Percentiles rank a stretch among this genome's conserved stretches.
Conservation (phyloP, 1,284 basidiomycete species). For the Melampsora americana region DNA sequence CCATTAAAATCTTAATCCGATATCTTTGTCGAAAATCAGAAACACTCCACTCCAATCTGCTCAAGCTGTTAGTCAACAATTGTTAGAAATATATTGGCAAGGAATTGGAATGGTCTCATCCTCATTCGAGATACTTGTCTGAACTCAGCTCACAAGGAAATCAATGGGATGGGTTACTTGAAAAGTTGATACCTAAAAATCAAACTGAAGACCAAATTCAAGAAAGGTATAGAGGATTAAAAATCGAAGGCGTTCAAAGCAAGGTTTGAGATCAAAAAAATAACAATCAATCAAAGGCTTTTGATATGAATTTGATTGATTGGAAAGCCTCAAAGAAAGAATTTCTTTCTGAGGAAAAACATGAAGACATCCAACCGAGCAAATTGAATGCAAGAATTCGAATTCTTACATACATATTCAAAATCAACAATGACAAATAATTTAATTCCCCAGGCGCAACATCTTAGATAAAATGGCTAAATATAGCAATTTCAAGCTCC, state of each 20-base stretch:
- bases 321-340: constrained; percentile 5
- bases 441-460: too few species aligned
- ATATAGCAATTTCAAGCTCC: too few species aligned
- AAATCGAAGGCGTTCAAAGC: not conserved
- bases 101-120: constrained; percentile 11
- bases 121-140: not conserved
- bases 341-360: constrained; percentile 20
- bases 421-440: too few species aligned
- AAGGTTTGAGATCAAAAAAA: not conserved
- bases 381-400: not conserved
- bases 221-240: not conserved
- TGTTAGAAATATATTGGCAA: constrained; percentile 4
- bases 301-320: not conserved
- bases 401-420: too few species aligned
- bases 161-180: not conserved
- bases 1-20: constrained; percentile 17
- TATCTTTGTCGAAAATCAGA: constrained; percentile 21
- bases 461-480: too few species aligned
- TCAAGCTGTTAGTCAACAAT: not conserved
- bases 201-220: not conserved
- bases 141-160: not conserved
- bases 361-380: not conserved
- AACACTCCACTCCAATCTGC: constrained; percentile 23
- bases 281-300: not conserved
- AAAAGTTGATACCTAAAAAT: not conserved